Evolutionary conservation across 169 alveolate species (phyloP), one percentile per base, ranked within the genome.

Genomic region (Eimeria sp.): DNA sequence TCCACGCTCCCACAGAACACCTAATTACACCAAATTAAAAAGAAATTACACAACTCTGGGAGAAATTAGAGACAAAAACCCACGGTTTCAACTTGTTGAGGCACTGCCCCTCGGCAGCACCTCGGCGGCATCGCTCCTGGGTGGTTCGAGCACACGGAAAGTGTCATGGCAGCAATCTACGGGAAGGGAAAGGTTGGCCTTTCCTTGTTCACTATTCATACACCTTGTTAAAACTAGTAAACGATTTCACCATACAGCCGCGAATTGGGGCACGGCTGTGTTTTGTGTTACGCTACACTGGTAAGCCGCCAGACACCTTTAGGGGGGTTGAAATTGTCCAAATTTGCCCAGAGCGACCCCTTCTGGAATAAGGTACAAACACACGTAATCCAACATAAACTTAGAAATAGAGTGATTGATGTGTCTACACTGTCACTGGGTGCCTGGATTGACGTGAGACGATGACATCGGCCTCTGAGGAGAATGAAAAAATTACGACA

Each of bases 1-100:
- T 51, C 45, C 88, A 47, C 88, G 88, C 47, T 78, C 88, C 47
- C 63, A 47, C 45, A 51, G 45, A 78, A 47, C 67, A 47, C n/a
- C 34, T 47, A 78, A 3, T 49, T 47, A 51, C 14, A 25, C 67
- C 65, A 27, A 9, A 22, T 0, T 40, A 16, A 40, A 73, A 9
- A 18, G 1, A 5, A 25, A 34, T 14, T 73, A 9, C 4, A 16
- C 27, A 34, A 40, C 11, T 20, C 10, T 34, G 40, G 14, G 30
- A 4, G 34, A 16, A 34, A 73, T 40, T 14, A 5, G 30, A 73
- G 40, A 34, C 54, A 40, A 40, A 40, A 34, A 5, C 11, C 0
- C 7, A 16, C 20, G 83, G 54, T 16, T 73, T 73, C 30, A 73
- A 5, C 2, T 73, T 40, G 14, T 34, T 14, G 83, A 34, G 54